Base-by-base conservation (phyloP, 495 filamentous ascomycete species). In the Aspergillus biplanus region DNA sequence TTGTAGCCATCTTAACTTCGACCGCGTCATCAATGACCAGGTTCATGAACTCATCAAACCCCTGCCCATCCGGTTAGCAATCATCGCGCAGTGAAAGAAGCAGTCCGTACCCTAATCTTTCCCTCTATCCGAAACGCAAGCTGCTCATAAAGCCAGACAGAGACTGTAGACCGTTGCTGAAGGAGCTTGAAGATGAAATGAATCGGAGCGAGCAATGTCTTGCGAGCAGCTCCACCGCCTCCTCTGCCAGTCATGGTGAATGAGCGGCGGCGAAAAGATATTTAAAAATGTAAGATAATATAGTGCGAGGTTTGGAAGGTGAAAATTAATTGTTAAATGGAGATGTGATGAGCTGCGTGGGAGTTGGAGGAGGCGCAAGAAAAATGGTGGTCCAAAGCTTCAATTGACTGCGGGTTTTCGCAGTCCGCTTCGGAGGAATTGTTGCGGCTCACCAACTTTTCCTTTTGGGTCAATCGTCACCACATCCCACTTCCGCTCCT, bases 31-130 rank as follows among this genome's bases (percentile, higher is more conserved):
- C 94, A 56, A 98, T 85, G 35, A 98, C 95, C 47, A 99, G 83
- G 76, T 99, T 99, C 96, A 99, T 98, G 78, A 97, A 99, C 74
- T 99, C 95, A 75, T 99, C 95, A 66, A 97, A 99, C 35, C 92
- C 93, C 90, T 96, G 70, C 34, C 11, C 42, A 65, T 31, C 15
- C 27, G 12, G 44, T 62, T 37, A 63, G 52, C n/a, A 5, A 33
- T 35, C 18, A 21, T 64, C 42, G 15, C 42, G 21, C 27, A 21
- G 34, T 39, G 16, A 12, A 53, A 31, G 53, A 47, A 27, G 52
- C 15, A 55, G 6, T 31, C 63, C 52, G 50, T 73, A 97, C 94
- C 70, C 93, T 85, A 67, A 99, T 96, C 77, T 93, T 96, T 31
- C 95, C 95, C 72, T 97, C 91, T 73, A 99, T 97, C 59, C 96